Base-by-base conservation (phyloP, 179 eudicot genomes). In the Spinacia oleracea region DNA sequence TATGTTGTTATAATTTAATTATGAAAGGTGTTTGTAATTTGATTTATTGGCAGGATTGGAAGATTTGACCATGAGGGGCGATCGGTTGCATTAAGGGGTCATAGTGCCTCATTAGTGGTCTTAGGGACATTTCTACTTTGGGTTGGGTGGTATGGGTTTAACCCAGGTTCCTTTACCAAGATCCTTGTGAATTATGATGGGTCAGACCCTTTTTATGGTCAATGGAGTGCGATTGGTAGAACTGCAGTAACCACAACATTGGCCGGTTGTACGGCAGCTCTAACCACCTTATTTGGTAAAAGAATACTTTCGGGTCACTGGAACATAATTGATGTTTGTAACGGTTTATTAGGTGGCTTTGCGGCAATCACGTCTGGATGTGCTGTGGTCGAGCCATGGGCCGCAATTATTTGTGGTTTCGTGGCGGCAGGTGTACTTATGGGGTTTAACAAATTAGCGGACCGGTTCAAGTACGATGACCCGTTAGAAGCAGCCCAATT, bases 141-240 rank as follows among this genome's bases (percentile, higher is more conserved):
- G 89, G 82, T 86, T 72, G 89, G 89, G 0, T 86, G 89, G 89
- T 86, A 86, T 72, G 89, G 89, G 72, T 86, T 86, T 53, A 86
- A 84, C 75, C 89, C 89, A 0, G 89, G 89, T 66, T 86, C 89
- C 2, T 86, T 86, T 76, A 59, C 82, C 29, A 86, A 83, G 3
- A 86, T 86, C 3, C 72, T 82, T 2, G 81, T 79, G 12, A 40
- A 79, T 11, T 86, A 86, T 68, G 6, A 87, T 31, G 85, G 78
- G 9, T 43, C 60, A 51, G 69, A 78, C 0, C 77, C 85, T 4
- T 82, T 58, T 78, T 84, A 84, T 45, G 89, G 89, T 71, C 89
- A 86, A 78, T 86, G 89, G 89, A 84, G 85, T 21, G 89, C 82
- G 2, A 32, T 86, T 2, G 89, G 84, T 0, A 72, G 89, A 80